phyloP scores from a whole-genome alignment of 2,329 filamentous ascomycete genomes.

The Dichotomopilus funicola region DNA sequence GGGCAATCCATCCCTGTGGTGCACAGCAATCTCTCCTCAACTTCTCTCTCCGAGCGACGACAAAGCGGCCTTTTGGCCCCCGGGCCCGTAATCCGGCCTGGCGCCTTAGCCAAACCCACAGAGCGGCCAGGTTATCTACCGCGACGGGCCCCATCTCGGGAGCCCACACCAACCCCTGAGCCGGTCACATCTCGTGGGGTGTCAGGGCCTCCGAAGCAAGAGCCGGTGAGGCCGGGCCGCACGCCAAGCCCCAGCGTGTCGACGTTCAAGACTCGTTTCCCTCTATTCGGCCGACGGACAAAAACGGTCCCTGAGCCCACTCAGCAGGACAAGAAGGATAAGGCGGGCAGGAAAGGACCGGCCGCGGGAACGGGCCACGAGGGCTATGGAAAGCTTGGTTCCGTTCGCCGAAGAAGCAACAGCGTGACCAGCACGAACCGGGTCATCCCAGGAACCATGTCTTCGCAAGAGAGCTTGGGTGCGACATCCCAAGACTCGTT shows the following conservation, averaged over 20 bases:
- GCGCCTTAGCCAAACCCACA: slow-evolving; percentile 29
- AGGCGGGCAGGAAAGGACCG: slow-evolving; percentile 64
- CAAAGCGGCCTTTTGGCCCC: slow-evolving; percentile 31
- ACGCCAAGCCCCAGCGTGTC: slow-evolving; percentile 51
- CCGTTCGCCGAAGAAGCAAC: slow-evolving; percentile 56
- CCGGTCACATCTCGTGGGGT: slow-evolving; percentile 11
- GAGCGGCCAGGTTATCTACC: slow-evolving; percentile 26
- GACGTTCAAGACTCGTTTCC: slow-evolving; percentile 60
- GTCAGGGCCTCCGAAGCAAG: slow-evolving; percentile 23
- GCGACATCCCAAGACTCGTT: slow-evolving; percentile 47
- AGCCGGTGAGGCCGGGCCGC: slow-evolving; percentile 31
- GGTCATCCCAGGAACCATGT: slow-evolving; percentile 38
- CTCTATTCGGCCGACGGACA: slow-evolving; percentile 67
- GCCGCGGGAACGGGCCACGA: slow-evolving; percentile 92
- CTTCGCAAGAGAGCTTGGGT: slow-evolving; percentile 46
- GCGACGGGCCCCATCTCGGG: slow-evolving; percentile 29
- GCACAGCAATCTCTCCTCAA: slow-evolving; percentile 53
- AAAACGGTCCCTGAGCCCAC: slow-evolving; percentile 53
- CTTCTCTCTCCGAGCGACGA: slow-evolving; percentile 44
- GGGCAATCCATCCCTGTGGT: slow-evolving; percentile 48
- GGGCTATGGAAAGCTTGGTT: slow-evolving; percentile 64
- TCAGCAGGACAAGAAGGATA: slow-evolving; percentile 50
- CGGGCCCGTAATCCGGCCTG: slow-evolving; percentile 31
- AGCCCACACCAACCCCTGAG: slow-evolving; percentile 30
- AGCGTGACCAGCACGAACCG: slow-evolving; percentile 45